Evolutionary conservation across 1,284 basidiomycete genomes (phyloP).

Genomic region (Thelephora terrestris): DNA sequence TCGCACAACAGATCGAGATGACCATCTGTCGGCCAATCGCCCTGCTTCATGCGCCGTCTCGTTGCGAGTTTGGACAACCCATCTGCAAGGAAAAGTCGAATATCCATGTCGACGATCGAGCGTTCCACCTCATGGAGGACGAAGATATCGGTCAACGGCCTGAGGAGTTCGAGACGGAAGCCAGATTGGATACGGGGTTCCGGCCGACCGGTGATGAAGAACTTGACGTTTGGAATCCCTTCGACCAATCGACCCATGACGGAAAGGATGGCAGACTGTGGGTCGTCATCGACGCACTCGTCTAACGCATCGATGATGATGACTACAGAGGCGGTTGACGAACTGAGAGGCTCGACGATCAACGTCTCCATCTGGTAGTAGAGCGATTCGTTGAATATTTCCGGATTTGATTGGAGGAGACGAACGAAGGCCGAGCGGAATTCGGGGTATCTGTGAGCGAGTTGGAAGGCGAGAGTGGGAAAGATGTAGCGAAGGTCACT

Average conservation of each 20-base stretch:
- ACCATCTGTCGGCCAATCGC: no score
- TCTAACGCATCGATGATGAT: constrained; percentile 21
- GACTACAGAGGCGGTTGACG: constrained; percentile 7
- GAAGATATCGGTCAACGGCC: neutral
- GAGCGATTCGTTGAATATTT: neutral
- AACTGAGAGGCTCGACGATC: constrained; percentile 13
- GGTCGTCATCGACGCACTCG: constrained; percentile 16
- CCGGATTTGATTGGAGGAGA: constrained; percentile 9
- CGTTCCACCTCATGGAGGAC: constrained; percentile 11
- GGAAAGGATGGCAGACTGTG: constrained; percentile 11
- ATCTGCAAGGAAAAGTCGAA: constrained; percentile 10
- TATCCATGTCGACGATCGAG: constrained; percentile 11
- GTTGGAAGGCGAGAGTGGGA: constrained; percentile 18
- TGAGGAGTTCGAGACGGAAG: neutral
- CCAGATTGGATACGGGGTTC: constrained; percentile 9
- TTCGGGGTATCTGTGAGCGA: constrained; percentile 8
- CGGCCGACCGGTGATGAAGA: constrained; percentile 20
- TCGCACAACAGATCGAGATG: no score
- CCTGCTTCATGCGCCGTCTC: constrained; percentile 8
- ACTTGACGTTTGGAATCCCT: constrained; percentile 8
- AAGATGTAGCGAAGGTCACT: constrained; percentile 13
- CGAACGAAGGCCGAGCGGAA: constrained; percentile 10
- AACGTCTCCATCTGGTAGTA: constrained; percentile 12
- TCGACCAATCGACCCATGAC: constrained; percentile 5
- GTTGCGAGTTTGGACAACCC: constrained; percentile 6